These are phyloP conservation scores for Lithocarpus polystachyus DNA, from an alignment of 306 rosid genomes.

Conservation along the genomic window DNA sequence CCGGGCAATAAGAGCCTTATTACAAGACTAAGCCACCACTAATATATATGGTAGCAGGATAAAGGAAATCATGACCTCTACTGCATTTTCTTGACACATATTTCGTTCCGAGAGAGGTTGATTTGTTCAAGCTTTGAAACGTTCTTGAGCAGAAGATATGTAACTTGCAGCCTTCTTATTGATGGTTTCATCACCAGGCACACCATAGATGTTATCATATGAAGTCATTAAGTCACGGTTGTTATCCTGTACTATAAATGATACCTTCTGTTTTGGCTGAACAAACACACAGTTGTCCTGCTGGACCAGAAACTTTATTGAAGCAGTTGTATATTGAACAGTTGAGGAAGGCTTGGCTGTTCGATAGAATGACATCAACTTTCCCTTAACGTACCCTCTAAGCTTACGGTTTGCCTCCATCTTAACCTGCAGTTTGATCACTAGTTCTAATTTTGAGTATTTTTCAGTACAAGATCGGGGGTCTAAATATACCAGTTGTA, in stretches of 20 bases:
- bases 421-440: slow-evolving; percentile 7
- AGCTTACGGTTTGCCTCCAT: slow-evolving; percentile 63
- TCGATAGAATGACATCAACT: slow-evolving; percentile 45
- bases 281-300: slow-evolving; percentile 27
- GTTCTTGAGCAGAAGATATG: slow-evolving; percentile 61
- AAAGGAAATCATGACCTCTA: neutral
- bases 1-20: too few relatives aligned
- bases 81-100: slow-evolving; percentile 3
- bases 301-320: slow-evolving; percentile 28
- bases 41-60: too few relatives aligned
- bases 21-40: too few relatives aligned
- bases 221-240: slow-evolving; percentile 2
- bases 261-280: slow-evolving; percentile 41
- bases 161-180: slow-evolving; percentile 62
- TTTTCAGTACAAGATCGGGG: slow-evolving; percentile 3
- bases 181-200: slow-evolving; percentile 49
- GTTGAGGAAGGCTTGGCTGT: slow-evolving; percentile 40
- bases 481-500: slow-evolving; percentile 11
- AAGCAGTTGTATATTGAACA: slow-evolving; percentile 37
- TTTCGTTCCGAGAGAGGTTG: slow-evolving; percentile 15
- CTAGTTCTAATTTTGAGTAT: slow-evolving; percentile 8
- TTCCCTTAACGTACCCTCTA: slow-evolving; percentile 60
- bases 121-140: slow-evolving; percentile 53
- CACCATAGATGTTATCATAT: slow-evolving; percentile 29
- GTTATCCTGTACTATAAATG: slow-evolving; percentile 29